Percentiles rank a stretch among this genome's conserved stretches.
Evolutionary conservation across 352 stramenopile species (phyloP).

Genomic region (Pythium vanterpoolii): DNA sequence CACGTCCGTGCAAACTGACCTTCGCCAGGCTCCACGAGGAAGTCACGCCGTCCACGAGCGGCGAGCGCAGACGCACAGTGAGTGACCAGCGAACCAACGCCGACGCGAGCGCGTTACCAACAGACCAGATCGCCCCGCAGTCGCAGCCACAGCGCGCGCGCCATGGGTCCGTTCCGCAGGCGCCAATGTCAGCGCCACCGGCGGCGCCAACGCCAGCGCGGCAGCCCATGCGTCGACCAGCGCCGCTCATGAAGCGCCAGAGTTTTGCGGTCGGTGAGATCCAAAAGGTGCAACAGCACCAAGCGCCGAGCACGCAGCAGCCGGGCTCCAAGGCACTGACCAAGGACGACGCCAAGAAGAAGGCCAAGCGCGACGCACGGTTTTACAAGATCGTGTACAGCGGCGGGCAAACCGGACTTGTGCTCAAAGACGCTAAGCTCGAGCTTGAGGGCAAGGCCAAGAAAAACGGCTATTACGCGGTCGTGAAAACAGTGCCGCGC

Average conservation of each 20-base stretch:
- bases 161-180: neutral
- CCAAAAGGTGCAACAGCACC: slow-evolving; percentile 13
- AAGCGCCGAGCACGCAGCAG: neutral
- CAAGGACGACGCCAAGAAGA: slow-evolving; percentile 24
- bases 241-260: slow-evolving; percentile 42
- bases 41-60: neutral
- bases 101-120: neutral
- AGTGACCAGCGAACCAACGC: slow-evolving; percentile 1
- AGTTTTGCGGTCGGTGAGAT: slow-evolving; percentile 54
- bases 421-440: slow-evolving; percentile 40
- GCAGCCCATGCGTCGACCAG: slow-evolving; percentile 19
- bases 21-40: slow-evolving; percentile 54
- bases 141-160: neutral
- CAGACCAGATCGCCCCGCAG: neutral
- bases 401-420: slow-evolving; percentile 32
- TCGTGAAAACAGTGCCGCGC: slow-evolving; percentile 51
- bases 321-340: neutral
- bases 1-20: slow-evolving; percentile 52
- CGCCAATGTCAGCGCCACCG: slow-evolving; percentile 1
- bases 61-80: neutral
- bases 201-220: neutral
- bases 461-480: slow-evolving; percentile 65
- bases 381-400: slow-evolving; percentile 73
- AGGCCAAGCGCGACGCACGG: slow-evolving; percentile 30
- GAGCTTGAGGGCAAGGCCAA: slow-evolving; percentile 54